These are phyloP conservation scores for Sugiyamaella boreocaroliniensis DNA, from an alignment of 805 yeast genomes.

Conservation along the genomic window DNA sequence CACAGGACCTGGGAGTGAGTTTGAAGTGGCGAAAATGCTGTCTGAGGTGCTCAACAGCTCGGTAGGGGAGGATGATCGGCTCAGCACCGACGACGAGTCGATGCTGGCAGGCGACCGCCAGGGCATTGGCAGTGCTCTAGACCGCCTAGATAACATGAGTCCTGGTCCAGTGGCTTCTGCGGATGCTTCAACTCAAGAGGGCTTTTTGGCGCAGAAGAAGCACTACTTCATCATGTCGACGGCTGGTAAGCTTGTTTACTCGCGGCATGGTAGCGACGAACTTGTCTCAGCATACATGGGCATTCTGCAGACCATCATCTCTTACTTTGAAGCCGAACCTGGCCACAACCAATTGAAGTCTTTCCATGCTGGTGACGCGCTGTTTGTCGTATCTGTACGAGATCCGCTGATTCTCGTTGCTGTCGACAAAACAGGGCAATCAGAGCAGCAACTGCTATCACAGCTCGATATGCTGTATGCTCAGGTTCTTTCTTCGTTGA, in stretches of 20 bases:
- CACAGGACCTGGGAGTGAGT: background rate
- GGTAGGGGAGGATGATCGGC: background rate
- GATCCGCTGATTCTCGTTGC: slow-evolving; percentile 72
- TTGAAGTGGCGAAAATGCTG: slow-evolving; percentile 11
- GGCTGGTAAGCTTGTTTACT: slow-evolving; percentile 86
- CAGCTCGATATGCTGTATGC: slow-evolving; percentile 72
- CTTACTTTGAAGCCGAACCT: slow-evolving; percentile 49
- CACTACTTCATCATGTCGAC: slow-evolving; percentile 73
- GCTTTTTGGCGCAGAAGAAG: slow-evolving; percentile 40
- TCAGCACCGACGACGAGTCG: background rate
- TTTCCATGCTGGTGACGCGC: slow-evolving; percentile 45
- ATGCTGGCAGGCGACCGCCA: background rate
- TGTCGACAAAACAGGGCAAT: slow-evolving; percentile 35
- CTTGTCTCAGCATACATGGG: slow-evolving; percentile 68
- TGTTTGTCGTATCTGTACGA: slow-evolving; percentile 54
- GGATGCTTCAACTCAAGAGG: slow-evolving; percentile 12
- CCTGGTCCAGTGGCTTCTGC: background rate
- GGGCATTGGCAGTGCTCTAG: background rate
- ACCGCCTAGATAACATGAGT: background rate
- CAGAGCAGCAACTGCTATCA: slow-evolving; percentile 39
- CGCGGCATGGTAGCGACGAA: slow-evolving; percentile 67
- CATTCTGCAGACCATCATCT: slow-evolving; percentile 68
- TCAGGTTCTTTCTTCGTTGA: slow-evolving; percentile 71
- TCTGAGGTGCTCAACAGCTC: slow-evolving; percentile 12
- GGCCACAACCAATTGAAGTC: slow-evolving; percentile 25